These are phyloP conservation scores for Bipolaris oryzae DNA, from an alignment of 2,329 filamentous ascomycete genomes.

Conservation along the genomic window DNA sequence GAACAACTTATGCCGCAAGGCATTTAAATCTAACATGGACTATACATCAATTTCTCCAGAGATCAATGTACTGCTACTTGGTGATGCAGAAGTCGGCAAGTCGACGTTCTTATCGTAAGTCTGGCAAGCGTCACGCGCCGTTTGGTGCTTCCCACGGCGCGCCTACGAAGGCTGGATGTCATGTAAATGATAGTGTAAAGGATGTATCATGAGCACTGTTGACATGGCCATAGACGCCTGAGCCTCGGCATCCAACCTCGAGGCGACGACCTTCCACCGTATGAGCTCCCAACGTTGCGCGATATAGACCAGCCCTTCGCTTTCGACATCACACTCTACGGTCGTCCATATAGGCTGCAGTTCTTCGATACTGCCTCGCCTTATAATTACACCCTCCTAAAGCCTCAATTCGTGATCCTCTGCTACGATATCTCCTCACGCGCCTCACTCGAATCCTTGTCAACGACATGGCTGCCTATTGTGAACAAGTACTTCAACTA, in stretches of 20 bases:
- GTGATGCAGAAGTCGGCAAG: conserved; percentile 65
- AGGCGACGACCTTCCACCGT: conserved; percentile 40
- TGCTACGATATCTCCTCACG: conserved; percentile 65
- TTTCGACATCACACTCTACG: conserved; percentile 64
- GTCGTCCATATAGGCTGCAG: conserved; percentile 60
- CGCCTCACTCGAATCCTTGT: conserved; percentile 56
- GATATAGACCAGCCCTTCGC: conserved; percentile 64
- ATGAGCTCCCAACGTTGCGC: conserved; percentile 53
- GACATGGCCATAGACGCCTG: conserved; percentile 31
- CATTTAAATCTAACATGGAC: conserved; percentile 24
- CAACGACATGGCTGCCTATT: conserved; percentile 51
- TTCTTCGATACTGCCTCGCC: conserved; percentile 64
- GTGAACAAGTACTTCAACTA: conserved; percentile 60
- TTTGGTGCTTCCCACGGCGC: neutral
- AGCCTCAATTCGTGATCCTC: conserved; percentile 62
- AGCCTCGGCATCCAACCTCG: conserved; percentile 39
- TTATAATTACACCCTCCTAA: conserved; percentile 62
- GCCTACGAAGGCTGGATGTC: neutral
- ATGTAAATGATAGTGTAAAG: neutral
- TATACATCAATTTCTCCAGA: conserved; percentile 27
- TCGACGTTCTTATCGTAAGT: conserved; percentile 67
- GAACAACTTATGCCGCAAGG: conserved; percentile 11
- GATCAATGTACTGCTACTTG: conserved; percentile 60
- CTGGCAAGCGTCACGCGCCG: conserved; percentile 2
- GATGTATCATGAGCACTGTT: neutral